Percentiles rank a stretch among this genome's conserved stretches.
phyloP scores from a whole-genome alignment of 805 yeast species.

The Kodamaea neixiangensis region DNA sequence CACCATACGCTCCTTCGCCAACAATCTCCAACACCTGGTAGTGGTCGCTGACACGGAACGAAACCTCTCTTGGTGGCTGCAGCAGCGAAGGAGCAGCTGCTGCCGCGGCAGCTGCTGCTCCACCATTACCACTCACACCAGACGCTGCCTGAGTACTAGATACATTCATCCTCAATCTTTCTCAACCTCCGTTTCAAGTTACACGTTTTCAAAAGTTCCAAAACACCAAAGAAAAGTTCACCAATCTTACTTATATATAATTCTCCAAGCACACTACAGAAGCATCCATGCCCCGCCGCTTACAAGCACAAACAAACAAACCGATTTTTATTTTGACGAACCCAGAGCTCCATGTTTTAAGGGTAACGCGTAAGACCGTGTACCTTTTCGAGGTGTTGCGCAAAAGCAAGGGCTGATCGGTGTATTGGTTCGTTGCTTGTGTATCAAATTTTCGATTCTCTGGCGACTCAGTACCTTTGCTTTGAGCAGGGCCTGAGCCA shows the following conservation, averaged over 20 bases:
- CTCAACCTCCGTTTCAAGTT: neutral
- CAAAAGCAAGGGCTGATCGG: neutral
- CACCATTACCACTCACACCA: neutral
- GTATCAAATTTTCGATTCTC: neutral
- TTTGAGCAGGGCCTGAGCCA: neutral
- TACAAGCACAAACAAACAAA: neutral
- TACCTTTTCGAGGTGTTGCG: neutral
- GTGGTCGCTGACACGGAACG: constrained; percentile 86
- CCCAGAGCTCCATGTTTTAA: neutral
- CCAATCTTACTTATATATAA: neutral
- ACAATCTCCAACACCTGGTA: constrained; percentile 82
- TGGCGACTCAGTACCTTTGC: neutral
- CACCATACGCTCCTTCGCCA: constrained; percentile 97
- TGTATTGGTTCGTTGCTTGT: neutral
- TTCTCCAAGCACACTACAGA: neutral
- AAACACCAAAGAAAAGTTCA: neutral
- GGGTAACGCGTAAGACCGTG: neutral
- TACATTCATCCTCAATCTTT: neutral
- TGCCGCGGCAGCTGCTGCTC: neutral
- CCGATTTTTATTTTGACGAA: neutral
- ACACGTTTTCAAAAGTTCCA: neutral
- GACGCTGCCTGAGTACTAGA: neutral
- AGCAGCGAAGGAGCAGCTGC: constrained; percentile 6
- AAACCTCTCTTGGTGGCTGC: constrained; percentile 29
- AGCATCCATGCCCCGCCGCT: neutral